Evolutionary conservation across 192 early-diverging fungal genomes (phyloP), one percentile per base, ranked within the genome.

Genomic region (Phlyctochytrium planicorne): DNA sequence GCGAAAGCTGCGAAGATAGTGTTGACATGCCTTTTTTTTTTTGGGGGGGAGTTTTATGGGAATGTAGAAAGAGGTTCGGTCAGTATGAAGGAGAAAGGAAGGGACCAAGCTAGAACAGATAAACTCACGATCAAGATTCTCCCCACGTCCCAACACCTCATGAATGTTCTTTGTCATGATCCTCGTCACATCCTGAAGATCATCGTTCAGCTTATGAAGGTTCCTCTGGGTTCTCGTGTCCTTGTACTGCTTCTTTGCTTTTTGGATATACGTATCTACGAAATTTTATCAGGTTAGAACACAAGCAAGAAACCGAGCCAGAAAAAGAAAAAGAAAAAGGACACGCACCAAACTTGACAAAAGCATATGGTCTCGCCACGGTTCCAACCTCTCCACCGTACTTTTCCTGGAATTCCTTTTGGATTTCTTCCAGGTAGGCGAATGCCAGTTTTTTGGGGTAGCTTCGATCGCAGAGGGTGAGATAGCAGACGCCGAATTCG

Each of bases 91-190:
- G 16, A 16, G 50, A 1, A 72, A 4, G 30, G 34, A 27, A 2
- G 52, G n/a, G n/a, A n/a, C 16, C 40, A 52, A 53, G 47, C 31
- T 53, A 37, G 50, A 23, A 32, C 16, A n/a, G 24, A 36, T 67
- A 52, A 3, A 71, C 78, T 75, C 79, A 84, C 90, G 82, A 67
- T 93, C 89, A 60, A 94, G 80, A 50, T 82, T 83, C 69, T 93
- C 92, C 17, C 92, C 93, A 31, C 93, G 86, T 84, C 93, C 96
- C 57, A 98, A 82, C 34, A 98, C 76, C 75, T 96, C 94, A 65
- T 94, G 91, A 85, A 98, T 95, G 81, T 98, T 98, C 73, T 91
- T 94, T 32, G 92, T 98, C 96, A 98, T 97, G 60, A 98, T 98
- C 67, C 94, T 85, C 32, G 92, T 93, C 2, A 98, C 95, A 76